Percentiles rank a stretch among this genome's conserved stretches.
Conservation (phyloP, 345 rosid species). For the Eucalyptus erythrocorys region DNA sequence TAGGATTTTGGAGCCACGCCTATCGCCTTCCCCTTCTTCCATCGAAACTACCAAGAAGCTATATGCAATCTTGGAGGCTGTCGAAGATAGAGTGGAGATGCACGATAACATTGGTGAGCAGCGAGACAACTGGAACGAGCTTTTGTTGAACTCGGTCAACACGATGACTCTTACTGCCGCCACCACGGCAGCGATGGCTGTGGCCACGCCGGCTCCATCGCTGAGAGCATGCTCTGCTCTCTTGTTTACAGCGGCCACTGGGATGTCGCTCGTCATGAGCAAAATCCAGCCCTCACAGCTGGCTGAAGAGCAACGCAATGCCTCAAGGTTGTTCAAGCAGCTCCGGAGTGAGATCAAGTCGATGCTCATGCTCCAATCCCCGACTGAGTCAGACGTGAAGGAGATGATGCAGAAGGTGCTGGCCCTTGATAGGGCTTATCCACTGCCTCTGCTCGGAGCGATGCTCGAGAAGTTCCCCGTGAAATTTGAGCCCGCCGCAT, state of each 20-base stretch:
- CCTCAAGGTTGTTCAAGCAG: not conserved
- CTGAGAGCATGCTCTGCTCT: not conserved
- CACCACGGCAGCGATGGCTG: conserved; percentile 1
- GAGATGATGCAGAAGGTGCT: conserved; percentile 18
- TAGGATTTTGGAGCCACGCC: not conserved
- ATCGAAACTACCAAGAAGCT: not conserved
- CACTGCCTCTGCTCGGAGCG: not conserved
- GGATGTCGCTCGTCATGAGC: conserved; percentile 2
- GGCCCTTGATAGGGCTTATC: conserved; percentile 31
- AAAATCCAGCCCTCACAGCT: not conserved
- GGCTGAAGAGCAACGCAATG: not conserved
- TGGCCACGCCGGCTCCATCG: not conserved
- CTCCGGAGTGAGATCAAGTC: not conserved
- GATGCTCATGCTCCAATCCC: not conserved
- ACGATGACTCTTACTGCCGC: conserved; percentile 52
- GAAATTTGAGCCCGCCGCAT: not conserved
- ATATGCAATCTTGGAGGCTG: conserved; percentile 34
- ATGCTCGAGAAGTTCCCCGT: not conserved
- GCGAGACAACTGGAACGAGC: conserved; percentile 54
- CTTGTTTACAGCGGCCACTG: not conserved
- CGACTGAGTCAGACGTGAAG: not conserved
- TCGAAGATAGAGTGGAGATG: conserved; percentile 59
- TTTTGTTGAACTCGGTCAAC: conserved; percentile 51
- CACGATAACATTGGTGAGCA: conserved; percentile 56
- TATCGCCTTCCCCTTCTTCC: not conserved